These are phyloP conservation scores for Pythium periplocum DNA, from an alignment of 352 stramenopile species.

Conservation along the genomic window DNA sequence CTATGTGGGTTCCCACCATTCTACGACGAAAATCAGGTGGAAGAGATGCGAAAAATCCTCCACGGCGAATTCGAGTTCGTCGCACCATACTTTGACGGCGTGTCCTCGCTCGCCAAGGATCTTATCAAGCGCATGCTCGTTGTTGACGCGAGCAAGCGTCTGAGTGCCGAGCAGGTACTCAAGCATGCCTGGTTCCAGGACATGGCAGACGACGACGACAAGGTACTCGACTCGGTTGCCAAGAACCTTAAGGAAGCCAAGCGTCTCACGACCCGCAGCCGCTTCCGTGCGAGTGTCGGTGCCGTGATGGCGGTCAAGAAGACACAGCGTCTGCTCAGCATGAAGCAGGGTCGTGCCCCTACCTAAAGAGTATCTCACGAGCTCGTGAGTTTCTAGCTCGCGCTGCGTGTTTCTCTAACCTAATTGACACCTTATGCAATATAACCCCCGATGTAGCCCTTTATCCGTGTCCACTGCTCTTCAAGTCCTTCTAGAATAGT, in stretches of 20 bases:
- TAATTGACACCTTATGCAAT: too few species aligned
- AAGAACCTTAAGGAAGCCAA: slow-evolving; percentile 73
- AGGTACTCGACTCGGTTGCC: slow-evolving; percentile 44
- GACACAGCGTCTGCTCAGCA: slow-evolving; percentile 56
- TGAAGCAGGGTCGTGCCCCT: slow-evolving; percentile 19
- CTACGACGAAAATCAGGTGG: slow-evolving; percentile 90
- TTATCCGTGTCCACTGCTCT: too few species aligned
- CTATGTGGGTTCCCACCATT: slow-evolving; percentile 96
- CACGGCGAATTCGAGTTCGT: slow-evolving; percentile 90
- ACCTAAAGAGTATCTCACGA: slow-evolving; percentile 13
- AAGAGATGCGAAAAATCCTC: slow-evolving; percentile 83
- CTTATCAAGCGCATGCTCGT: slow-evolving; percentile 92
- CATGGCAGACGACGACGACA: slow-evolving; percentile 49
- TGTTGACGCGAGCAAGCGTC: slow-evolving; percentile 79
- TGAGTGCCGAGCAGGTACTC: slow-evolving; percentile 67
- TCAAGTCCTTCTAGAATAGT: too few species aligned
- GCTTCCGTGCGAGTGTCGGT: slow-evolving; percentile 65
- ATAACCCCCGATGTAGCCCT: too few species aligned
- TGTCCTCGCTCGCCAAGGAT: slow-evolving; percentile 89
- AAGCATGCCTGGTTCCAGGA: slow-evolving; percentile 73
- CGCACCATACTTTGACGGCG: slow-evolving; percentile 87
- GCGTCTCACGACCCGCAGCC: slow-evolving; percentile 48
- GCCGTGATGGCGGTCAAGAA: slow-evolving; percentile 76
- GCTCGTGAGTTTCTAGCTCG: neutral
- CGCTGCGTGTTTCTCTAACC: too few species aligned